Base-by-base conservation (phyloP, 1,139 yeast species). In the Candida albicans region DNA sequence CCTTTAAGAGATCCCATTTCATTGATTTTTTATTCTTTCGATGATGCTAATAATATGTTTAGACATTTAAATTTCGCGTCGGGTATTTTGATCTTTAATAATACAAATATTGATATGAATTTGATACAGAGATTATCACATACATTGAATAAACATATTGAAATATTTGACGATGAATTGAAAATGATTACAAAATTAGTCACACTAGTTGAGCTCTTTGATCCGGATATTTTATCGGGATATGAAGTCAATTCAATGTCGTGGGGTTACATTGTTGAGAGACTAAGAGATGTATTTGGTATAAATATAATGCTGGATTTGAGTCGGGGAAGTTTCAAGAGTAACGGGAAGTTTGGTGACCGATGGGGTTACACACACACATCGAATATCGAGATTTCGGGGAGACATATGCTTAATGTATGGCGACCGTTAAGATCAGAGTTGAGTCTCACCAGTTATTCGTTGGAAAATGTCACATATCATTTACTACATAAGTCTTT, bases 191-290 rank as follows among this genome's bases (percentile, higher is more conserved):
- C 73, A 7, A 72, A 73, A 8, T 65, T 91, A 7, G 63, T 82
- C 0, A 68, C 73, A 1, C 49, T 85, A n/a, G 82, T 88, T 0
- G 74, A 81, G 25, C 53, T 67, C 2, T 73, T 81, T 43, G 98
- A 93, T 57, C 98, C 99, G 0, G 99, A 93, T 59, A 80, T 93
- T 33, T 58, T 95, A 7, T 75, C 89, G 0, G 98, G 98, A 0
- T 93, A 78, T 59, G 99, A 93, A 56, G 75, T 89, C 8, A 87
- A 89, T 54, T 68, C 84, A 1, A 56, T 77, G 1, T 88, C 97
- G 0, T 91, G 98, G 97, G 98, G 99, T 0, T 93, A 87, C 55
- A 45, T 91, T 0, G 73, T 87, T 33, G 95, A 87, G 47, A 63
- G 99, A 34, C 78, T 81, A 46, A 59, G 70, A 25, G 53, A 50